Percentiles rank a stretch among this genome's conserved stretches.
Evolutionary conservation across 306 rosid genomes (phyloP).

Genomic region (Gastrolobium bilobum): DNA sequence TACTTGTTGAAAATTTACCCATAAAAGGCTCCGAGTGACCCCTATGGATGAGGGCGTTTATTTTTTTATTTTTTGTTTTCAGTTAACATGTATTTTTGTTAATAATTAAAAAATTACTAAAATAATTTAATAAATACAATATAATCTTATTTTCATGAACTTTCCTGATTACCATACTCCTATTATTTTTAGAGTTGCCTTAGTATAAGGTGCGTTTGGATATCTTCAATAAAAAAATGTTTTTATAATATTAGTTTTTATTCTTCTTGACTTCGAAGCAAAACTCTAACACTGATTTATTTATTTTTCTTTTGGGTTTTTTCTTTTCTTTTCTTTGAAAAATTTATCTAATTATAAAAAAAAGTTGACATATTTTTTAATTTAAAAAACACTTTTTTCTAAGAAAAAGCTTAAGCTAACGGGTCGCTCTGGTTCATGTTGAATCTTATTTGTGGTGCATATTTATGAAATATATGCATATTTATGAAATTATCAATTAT

Average conservation of each 20-base stretch:
- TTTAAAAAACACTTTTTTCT: not conserved
- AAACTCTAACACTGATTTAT: not conserved
- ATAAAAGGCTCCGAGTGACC: no score
- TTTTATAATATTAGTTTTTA: not conserved
- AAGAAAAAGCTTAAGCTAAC: not conserved
- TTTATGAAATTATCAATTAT: no score
- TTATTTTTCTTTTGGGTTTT: not conserved
- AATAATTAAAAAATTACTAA: no score
- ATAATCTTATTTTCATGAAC: not conserved
- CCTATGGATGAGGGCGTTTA: no score
- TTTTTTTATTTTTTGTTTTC: no score
- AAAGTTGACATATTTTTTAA: not conserved
- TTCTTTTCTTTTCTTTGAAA: no score
- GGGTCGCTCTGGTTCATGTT: not conserved
- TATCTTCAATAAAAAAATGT: not conserved
- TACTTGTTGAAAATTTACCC: no score
- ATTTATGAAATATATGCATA: no score
- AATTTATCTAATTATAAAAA: no score
- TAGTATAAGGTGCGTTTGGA: not conserved
- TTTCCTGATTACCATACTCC: not conserved
- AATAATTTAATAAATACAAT: no score
- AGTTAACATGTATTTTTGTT: no score
- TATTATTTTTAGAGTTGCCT: not conserved
- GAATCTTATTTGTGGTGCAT: no score
- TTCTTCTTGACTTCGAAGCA: not conserved